phyloP scores from a whole-genome alignment of 164 flowering plant genomes.

The Saururus chinensis region DNA sequence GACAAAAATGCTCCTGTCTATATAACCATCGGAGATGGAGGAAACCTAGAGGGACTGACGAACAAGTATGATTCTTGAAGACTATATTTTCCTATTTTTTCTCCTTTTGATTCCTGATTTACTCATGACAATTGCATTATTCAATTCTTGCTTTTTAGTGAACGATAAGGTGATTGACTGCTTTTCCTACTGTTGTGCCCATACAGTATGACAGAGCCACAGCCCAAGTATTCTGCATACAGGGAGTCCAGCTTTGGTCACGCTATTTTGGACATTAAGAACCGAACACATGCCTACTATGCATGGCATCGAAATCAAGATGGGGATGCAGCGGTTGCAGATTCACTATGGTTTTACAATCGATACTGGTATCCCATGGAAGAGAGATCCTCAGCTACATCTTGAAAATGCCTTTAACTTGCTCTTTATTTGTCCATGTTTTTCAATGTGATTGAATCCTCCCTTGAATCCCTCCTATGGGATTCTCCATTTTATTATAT shows the following conservation, averaged over 20 bases:
- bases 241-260: conserved; percentile 90
- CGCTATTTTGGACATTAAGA: conserved; percentile 68
- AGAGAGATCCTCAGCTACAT: not conserved
- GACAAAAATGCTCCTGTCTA: conserved; percentile 80
- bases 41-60: conserved; percentile 75
- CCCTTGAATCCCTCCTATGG: too few relatives aligned
- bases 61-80: conserved; percentile 28
- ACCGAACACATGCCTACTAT: conserved; percentile 67
- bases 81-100: not conserved
- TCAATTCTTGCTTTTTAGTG: too few relatives aligned
- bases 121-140: not conserved
- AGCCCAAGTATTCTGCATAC: conserved; percentile 72
- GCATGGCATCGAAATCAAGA: conserved; percentile 80
- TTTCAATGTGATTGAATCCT: too few relatives aligned
- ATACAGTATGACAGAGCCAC: conserved; percentile 78
- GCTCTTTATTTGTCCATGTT: too few relatives aligned
- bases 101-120: not conserved
- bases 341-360: conserved; percentile 55
- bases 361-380: conserved; percentile 33
- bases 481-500: too few relatives aligned
- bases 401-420: not conserved
- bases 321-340: conserved; percentile 51
- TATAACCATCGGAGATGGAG: conserved; percentile 93
- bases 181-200: not conserved
- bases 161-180: not conserved